These are phyloP conservation scores for Nymphaea colorata DNA, from an alignment of 164 flowering plant species.

Conservation along the genomic window DNA sequence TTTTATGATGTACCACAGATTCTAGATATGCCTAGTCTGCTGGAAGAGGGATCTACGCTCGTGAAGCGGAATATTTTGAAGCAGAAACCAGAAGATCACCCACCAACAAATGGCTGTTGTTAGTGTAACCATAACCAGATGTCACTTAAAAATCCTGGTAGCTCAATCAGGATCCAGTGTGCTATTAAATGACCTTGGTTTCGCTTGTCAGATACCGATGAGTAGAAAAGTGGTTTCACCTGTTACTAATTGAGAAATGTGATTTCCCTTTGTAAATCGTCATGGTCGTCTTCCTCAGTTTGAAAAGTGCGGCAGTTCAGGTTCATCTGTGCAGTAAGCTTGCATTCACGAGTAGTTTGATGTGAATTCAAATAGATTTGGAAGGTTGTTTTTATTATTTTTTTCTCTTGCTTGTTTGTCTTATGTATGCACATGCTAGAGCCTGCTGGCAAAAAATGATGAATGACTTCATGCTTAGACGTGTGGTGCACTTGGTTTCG, in stretches of 20 bases:
- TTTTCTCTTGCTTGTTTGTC: too few relatives aligned
- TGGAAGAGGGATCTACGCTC: slow-evolving; percentile 60
- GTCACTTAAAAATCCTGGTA: background rate
- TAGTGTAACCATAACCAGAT: slow-evolving; percentile 9
- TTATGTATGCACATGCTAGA: too few relatives aligned
- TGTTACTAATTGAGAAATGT: background rate
- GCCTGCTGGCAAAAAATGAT: too few relatives aligned
- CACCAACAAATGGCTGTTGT: slow-evolving; percentile 39
- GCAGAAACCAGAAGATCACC: slow-evolving; percentile 25
- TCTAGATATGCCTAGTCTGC: slow-evolving; percentile 56
- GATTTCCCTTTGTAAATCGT: background rate
- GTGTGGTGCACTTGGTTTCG: too few relatives aligned
- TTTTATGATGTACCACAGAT: slow-evolving; percentile 29
- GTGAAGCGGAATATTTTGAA: slow-evolving; percentile 47
- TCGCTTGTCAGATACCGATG: background rate
- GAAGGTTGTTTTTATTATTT: background rate
- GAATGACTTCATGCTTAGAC: too few relatives aligned
- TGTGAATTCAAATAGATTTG: background rate
- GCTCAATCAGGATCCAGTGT: background rate
- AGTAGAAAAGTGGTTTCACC: background rate
- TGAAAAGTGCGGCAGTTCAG: background rate
- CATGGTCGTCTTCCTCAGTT: background rate
- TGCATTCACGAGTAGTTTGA: background rate
- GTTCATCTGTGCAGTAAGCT: background rate
- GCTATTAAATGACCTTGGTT: background rate